Base-by-base conservation (phyloP, 2,329 filamentous ascomycete genomes). In the Colletotrichum tamarilloi region DNA sequence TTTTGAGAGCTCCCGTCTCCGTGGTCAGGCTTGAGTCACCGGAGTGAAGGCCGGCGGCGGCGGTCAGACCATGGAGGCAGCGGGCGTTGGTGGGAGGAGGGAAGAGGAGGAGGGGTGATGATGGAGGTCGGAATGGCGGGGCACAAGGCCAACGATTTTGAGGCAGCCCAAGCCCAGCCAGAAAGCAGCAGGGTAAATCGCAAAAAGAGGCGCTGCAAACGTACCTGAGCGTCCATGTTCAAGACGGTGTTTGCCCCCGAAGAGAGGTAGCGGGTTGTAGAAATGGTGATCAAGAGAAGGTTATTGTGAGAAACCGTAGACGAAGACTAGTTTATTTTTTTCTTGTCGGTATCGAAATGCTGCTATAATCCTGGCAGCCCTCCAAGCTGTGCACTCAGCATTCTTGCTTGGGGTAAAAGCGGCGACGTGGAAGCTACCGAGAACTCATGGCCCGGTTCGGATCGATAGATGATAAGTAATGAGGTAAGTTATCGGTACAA, bases 221-320 rank as follows among this genome's bases (percentile, higher is more conserved):
- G 75, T 81, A 86, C 85, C 84, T 87, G 85, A 81, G 83, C 84
- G 80, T 87, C 85, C 85, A 87, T 86, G 75, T 79, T 85, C 76
- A 76, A 76, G 75, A 71, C 75, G 42, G 49, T 67, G 24, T 66
- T 64, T 55, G 74, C 57, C 60, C 56, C 56, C 64, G 62, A 64
- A 30, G 30, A 19, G 62, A 64, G 46, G 30, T 28, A 67, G 52
- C 52, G 11, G 24, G 52, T 26, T 16, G 42, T 57, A 56, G 55
- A n/a, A 38, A 26, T 35, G 56, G 62, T 52, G 32, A 62, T 57
- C 28, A 68, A 22, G 32, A 24, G 32, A 57, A 59, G 38, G 38
- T 49, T 30, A 60, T 59, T 46, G 52, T 55, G 71, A 66, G 74
- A 58, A 71, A 65, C 69, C 73, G 52, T 67, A 64, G 59, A 57